Percentiles rank a stretch among this genome's conserved stretches.
Evolutionary conservation across 306 rosid species (phyloP).

Genomic region (Trifolium repens): DNA sequence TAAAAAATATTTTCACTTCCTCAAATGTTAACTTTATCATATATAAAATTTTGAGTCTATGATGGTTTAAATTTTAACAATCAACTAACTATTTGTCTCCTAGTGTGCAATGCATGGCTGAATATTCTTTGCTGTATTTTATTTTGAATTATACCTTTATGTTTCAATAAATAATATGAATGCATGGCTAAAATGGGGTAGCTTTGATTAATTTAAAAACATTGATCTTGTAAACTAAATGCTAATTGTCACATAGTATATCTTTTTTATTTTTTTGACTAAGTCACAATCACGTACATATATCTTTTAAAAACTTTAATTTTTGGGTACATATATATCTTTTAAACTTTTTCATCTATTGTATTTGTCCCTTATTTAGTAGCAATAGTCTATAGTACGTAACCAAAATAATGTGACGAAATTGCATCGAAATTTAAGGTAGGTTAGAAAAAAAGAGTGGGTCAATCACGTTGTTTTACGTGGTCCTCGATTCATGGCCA

Average conservation of each 20-base stretch:
- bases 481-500: slow-evolving; percentile 11
- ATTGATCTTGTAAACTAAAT: too few relatives aligned
- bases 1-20: not conserved
- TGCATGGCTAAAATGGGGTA: slow-evolving; percentile 6
- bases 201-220: not conserved
- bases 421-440: slow-evolving; percentile 6
- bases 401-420: not conserved
- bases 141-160: not conserved
- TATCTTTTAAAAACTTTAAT: too few relatives aligned
- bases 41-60: not conserved
- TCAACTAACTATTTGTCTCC: slow-evolving; percentile 1
- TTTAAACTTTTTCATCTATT: not conserved
- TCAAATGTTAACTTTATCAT: not conserved
- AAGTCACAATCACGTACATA: too few relatives aligned
- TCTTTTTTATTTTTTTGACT: too few relatives aligned
- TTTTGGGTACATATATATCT: too few relatives aligned
- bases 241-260: too few relatives aligned
- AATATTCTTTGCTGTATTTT: not conserved
- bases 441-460: slow-evolving; percentile 31
- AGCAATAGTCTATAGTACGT: not conserved
- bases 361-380: not conserved
- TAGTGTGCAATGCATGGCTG: slow-evolving; percentile 15
- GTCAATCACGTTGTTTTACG: slow-evolving; percentile 35
- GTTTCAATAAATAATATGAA: not conserved
- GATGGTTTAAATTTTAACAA: not conserved